These are phyloP conservation scores for Arthrobotrys entomopaga DNA, from an alignment of 2,329 filamentous ascomycete species.

Conservation along the genomic window DNA sequence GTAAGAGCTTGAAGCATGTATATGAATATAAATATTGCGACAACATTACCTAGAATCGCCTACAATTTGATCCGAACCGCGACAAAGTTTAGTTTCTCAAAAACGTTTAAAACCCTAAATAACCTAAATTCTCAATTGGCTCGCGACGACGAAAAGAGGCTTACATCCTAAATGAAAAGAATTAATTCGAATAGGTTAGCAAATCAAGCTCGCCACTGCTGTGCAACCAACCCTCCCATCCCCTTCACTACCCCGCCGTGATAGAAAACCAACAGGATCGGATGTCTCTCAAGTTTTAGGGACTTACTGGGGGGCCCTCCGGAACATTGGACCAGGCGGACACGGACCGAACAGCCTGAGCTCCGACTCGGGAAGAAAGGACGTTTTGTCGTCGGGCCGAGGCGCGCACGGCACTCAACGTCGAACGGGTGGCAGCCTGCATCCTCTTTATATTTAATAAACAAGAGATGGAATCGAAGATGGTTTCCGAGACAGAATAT, in stretches of 20 bases:
- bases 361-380: slow-evolving; percentile 56
- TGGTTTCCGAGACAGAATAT: slow-evolving; percentile 7
- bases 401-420: slow-evolving; percentile 37
- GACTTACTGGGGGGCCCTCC: slow-evolving; percentile 89
- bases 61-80: slow-evolving; percentile 37
- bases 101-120: background rate
- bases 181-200: slow-evolving; percentile 47
- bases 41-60: slow-evolving; percentile 65
- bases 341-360: slow-evolving; percentile 68
- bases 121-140: slow-evolving; percentile 25
- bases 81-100: slow-evolving; percentile 27
- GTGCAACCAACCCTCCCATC: no score
- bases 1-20: slow-evolving; percentile 6
- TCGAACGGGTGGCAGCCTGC: slow-evolving; percentile 49
- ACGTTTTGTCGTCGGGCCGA: slow-evolving; percentile 42
- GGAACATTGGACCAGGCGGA: slow-evolving; percentile 92
- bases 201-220: slow-evolving; percentile 1
- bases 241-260: background rate
- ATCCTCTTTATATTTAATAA: slow-evolving; percentile 39
- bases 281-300: slow-evolving; percentile 14
- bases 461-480: slow-evolving; percentile 9
- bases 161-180: slow-evolving; percentile 64
- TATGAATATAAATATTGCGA: slow-evolving; percentile 11
- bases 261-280: slow-evolving; percentile 34
- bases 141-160: slow-evolving; percentile 54